A percentile compares a stretch with the other conserved stretches of the same genome.
Evolutionary conservation across 768 basidiomycete species (phyloP).

Genomic region (Leucocoprinus leucothites): DNA sequence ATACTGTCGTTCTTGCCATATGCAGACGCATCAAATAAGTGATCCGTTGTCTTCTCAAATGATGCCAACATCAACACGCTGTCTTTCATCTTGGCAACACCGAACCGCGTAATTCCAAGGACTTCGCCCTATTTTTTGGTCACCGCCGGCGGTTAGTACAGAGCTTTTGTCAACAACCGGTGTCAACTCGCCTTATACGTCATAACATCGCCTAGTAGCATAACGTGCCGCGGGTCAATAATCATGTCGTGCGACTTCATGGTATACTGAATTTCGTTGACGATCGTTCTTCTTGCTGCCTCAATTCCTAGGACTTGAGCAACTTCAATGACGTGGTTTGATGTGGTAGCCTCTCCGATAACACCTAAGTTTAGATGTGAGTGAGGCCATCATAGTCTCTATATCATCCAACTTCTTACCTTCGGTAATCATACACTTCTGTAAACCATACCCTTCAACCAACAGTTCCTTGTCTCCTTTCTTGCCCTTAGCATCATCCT

Average conservation of each 20-base stretch:
- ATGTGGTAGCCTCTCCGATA: slow-evolving; percentile 86
- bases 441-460: slow-evolving; percentile 95
- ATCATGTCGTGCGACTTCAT: slow-evolving; percentile 98
- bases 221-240: slow-evolving; percentile 97
- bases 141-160: background rate
- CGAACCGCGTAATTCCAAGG: slow-evolving; percentile 96
- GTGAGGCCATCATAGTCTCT: slow-evolving; percentile 13
- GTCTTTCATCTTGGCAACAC: slow-evolving; percentile 99
- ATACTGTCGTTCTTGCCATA: slow-evolving; percentile 95
- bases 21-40: slow-evolving; percentile 95
- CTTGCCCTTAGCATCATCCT: slow-evolving; percentile 72
- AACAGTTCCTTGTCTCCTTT: slow-evolving; percentile 90
- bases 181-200: slow-evolving; percentile 74
- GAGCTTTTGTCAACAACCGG: background rate
- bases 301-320: slow-evolving; percentile 97
- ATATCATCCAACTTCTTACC: slow-evolving; percentile 43
- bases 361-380: slow-evolving; percentile 59
- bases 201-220: slow-evolving; percentile 99
- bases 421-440: slow-evolving; percentile 96
- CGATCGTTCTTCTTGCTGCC: slow-evolving; percentile 89
- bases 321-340: slow-evolving; percentile 97
- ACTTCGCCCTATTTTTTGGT: slow-evolving; percentile 78
- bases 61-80: slow-evolving; percentile 98
- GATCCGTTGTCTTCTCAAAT: slow-evolving; percentile 99
- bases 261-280: slow-evolving; percentile 95